A percentile compares a stretch with the other conserved stretches of the same genome.
These are phyloP conservation scores for Platanus orientalis DNA, from an alignment of 164 flowering plant genomes.

Conservation along the genomic window DNA sequence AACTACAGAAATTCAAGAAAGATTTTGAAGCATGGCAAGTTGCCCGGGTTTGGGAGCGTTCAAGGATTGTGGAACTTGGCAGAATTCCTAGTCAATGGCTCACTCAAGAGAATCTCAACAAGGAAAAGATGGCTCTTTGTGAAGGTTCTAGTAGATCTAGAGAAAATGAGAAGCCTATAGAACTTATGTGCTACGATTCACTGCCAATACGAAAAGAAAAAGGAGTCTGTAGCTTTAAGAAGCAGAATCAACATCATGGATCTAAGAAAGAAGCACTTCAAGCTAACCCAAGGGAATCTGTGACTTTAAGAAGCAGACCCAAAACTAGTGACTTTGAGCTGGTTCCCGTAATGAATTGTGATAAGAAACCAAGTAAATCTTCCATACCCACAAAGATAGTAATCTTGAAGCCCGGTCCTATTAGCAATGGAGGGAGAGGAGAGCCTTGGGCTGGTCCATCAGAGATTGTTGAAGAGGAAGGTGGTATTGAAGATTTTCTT, in stretches of 20 bases:
- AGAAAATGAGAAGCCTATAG: constrained; percentile 24
- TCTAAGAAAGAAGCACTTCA: constrained; percentile 21
- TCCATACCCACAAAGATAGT: constrained; percentile 70
- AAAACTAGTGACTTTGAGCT: constrained; percentile 32
- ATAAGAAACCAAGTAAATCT: constrained; percentile 20
- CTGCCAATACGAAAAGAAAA: constrained; percentile 13
- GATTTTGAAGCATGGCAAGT: constrained; percentile 97
- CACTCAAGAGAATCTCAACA: constrained; percentile 52
- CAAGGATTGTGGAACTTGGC: constrained; percentile 44
- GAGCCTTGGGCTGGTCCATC: constrained; percentile 58
- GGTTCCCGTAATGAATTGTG: constrained; percentile 12
- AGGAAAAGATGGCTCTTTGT: constrained; percentile 41
- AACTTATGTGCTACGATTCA: constrained; percentile 11
- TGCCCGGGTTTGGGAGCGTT: constrained; percentile 61
- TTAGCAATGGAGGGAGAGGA: constrained; percentile 37
- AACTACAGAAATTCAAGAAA: constrained; percentile 88
- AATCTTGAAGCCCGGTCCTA: constrained; percentile 85
- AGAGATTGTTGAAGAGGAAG: constrained; percentile 45
- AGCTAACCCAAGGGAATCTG: constrained; percentile 21
- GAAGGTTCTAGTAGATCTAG: constrained; percentile 21
- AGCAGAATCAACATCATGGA: constrained; percentile 20
- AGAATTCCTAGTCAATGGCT: constrained; percentile 34
- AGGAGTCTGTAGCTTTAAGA: constrained; percentile 22
- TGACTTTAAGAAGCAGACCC: constrained; percentile 26
- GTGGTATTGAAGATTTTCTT: constrained; percentile 73